These are phyloP conservation scores for Limnanthes douglasii DNA, from an alignment of 345 rosid species.

Conservation along the genomic window DNA sequence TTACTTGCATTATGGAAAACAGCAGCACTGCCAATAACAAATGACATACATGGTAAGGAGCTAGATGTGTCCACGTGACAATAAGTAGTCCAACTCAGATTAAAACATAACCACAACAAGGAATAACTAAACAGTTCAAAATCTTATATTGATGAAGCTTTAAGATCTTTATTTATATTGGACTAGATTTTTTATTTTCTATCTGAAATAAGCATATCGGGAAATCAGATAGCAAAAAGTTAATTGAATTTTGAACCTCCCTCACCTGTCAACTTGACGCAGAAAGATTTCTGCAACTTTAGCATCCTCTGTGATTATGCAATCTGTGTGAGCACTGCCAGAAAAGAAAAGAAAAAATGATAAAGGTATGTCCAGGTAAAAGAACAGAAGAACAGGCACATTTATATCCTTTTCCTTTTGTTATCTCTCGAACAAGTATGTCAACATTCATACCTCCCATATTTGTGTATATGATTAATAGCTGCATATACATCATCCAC, in stretches of 20 bases:
- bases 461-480: conserved; percentile 69
- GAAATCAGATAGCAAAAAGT: no score
- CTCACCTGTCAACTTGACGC: conserved; percentile 75
- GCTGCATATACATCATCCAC: conserved; percentile 76
- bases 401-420: no score
- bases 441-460: conserved; percentile 55
- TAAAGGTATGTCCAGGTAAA: conserved; percentile 1
- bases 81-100: no score
- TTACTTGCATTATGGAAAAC: conserved; percentile 98
- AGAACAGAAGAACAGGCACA: neutral
- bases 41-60: neutral
- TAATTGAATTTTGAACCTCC: neutral
- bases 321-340: conserved; percentile 90
- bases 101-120: no score
- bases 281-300: conserved; percentile 71
- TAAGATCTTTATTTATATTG: neutral
- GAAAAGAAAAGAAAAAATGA: conserved; percentile 5
- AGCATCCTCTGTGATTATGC: conserved; percentile 63
- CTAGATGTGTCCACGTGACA: no score
- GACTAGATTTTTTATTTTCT: no score
- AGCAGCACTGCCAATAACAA: conserved; percentile 62
- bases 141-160: neutral
- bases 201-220: no score
- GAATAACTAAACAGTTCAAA: neutral
- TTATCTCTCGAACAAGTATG: neutral